Evolutionary conservation across 164 flowering plant species (phyloP).

Genomic region (Warburgia ugandensis): DNA sequence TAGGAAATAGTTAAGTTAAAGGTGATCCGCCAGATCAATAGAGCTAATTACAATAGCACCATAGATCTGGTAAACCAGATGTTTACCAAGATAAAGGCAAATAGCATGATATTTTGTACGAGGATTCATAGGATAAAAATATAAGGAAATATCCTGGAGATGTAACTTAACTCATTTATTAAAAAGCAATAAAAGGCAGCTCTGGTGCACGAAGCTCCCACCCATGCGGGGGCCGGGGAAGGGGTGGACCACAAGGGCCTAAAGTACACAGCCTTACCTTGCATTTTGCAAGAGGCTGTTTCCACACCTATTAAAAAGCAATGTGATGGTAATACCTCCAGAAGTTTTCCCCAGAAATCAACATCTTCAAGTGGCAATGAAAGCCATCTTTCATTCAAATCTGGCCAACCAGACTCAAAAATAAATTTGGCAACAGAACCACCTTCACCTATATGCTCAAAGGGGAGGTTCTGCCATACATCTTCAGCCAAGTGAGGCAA

Average conservation of each 20-base stretch:
- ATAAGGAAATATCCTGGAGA: not conserved
- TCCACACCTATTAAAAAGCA: not conserved
- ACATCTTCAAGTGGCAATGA: conserved; percentile 54
- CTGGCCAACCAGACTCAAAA: conserved; percentile 89
- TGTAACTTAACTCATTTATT: not conserved
- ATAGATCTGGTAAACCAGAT: too few relatives aligned
- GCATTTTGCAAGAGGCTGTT: not conserved
- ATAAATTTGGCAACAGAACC: conserved; percentile 67
- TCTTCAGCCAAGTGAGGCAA: conserved; percentile 97
- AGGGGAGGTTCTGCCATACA: conserved; percentile 94
- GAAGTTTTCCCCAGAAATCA: conserved; percentile 64
- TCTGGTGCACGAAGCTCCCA: too few relatives aligned
- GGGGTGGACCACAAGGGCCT: too few relatives aligned
- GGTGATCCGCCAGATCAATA: too few relatives aligned
- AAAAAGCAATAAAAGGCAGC: not conserved
- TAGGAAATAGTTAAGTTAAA: too few relatives aligned
- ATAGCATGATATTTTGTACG: too few relatives aligned
- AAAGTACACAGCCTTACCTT: too few relatives aligned
- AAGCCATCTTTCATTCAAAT: conserved; percentile 50
- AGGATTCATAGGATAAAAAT: not conserved
- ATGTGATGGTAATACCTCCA: conserved; percentile 57
- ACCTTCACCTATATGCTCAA: conserved; percentile 43
- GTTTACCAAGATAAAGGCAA: too few relatives aligned
- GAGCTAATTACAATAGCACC: too few relatives aligned
- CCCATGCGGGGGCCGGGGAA: too few relatives aligned